Evolutionary conservation across 768 basidiomycete species (phyloP), one percentile per base, ranked within the genome.

Genomic region (Mrakia gelida): DNA sequence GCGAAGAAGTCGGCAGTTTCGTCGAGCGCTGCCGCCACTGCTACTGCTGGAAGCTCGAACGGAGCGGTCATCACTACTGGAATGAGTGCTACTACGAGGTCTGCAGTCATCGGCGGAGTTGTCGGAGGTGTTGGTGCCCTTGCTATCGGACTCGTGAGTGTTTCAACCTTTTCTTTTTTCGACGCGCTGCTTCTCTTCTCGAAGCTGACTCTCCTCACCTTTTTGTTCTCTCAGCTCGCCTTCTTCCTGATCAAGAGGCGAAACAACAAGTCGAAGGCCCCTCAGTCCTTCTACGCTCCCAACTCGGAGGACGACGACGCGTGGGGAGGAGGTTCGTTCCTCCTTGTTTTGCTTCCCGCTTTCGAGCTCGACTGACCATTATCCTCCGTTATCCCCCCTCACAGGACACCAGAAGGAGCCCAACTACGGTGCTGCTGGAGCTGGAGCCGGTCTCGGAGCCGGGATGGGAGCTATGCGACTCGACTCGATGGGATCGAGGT

Each of bases 281-380:
- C 7, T n/a, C 26, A 56, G 52, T 45, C 65, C 32, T 30, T 52
- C 32, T 54, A 76, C 54, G 75, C 75, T 34, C 63, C 67, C 21
- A 56, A 63, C 59, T 16, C 45, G 54, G 43, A 75, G 10, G 74
- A 61, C 34, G 74, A 76, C 68, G 75, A 76, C 56, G 65, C 75
- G 9, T 75, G 75, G 75, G 74, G 62, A 43, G 75, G 73, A 63
- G 61, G 54, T 56, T 45, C 15, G 34, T 30, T 52, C 49, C 8
- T 32, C 34, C 26, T 3, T 2, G 3, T 38, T 74, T 15, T 16
- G 28, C 71, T 45, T 45, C 30, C 16, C 49, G 45, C 18, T 21
- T 21, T 52, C 49, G 18, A 52, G 49, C 49, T 16, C 49, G 2
- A 21, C 49, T 52, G 49, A 52, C 18, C 21, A 0, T 21, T 7